Base-by-base conservation (phyloP, 805 yeast species). In the Kodamaea lidongshanica region DNA sequence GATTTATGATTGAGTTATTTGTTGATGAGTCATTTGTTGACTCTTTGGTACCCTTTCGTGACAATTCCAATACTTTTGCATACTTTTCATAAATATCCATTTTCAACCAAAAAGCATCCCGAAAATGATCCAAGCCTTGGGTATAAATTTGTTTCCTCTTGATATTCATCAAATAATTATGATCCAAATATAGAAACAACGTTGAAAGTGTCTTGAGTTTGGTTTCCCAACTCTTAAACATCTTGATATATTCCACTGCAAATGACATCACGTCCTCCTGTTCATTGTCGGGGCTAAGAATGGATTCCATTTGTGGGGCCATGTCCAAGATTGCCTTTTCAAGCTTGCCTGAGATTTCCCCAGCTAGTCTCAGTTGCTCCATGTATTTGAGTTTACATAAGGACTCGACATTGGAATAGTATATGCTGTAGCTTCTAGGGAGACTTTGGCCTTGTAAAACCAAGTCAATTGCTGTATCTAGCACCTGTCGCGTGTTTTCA, bases 131-230 rank as follows among this genome's bases (percentile, higher is more conserved):
- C 10, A 27, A 16, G 2, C 35, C 35, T 18, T 32, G 23, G 2
- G 27, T 24, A 25, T 27, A 23, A n/a, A 32, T 23, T 9, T 31
- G 16, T 19, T 32, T 32, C 13, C 35, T n/a, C 25, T 32, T 32
- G 6, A 24, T 19, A 12, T 42, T 56, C 21, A 48, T 39, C 9
- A 62, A 46, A 31, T 63, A 63, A 12, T 50, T 42, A 21, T 59
- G 38, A 42, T 63, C 70, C 27, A 61, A 37, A 29, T 56, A 61
- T 4, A 61, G 34, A 28, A 59, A 63, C 13, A 61, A 31, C 37
- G 54, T 56, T 24, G 48, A 39, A 25, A 63, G 35, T 5, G 44
- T 23, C 10, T 29, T 23, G 16, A 62, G 32, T 27, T 45, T 50
- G 1, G 22, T 14, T 20, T 44, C 52, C 63, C 61, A 63, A 5